phyloP scores from a whole-genome alignment of 306 rosid species.

The Cucurbita argyrosperma region DNA sequence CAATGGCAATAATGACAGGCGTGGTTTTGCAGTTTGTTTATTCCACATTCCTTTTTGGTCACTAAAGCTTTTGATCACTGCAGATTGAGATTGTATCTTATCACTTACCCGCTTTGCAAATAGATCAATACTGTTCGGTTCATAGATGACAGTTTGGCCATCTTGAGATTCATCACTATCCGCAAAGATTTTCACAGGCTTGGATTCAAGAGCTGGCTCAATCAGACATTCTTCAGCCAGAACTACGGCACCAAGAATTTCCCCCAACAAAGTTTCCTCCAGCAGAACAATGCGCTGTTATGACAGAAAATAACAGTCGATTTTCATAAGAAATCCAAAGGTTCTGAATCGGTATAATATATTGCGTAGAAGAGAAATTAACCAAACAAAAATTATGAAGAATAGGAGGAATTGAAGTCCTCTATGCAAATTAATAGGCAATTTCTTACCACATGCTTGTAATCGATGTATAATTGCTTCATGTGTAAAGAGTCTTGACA shows the following conservation, averaged over 20 bases:
- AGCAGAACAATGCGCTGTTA: constrained; percentile 5
- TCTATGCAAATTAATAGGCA: not conserved
- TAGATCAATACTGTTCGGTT: constrained; percentile 19
- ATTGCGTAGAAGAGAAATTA: not conserved
- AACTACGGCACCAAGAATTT: constrained; percentile 53
- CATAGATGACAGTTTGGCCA: constrained; percentile 36
- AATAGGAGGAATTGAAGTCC: not conserved
- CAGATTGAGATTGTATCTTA: constrained; percentile 47
- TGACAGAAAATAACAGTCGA: not conserved
- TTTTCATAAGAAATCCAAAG: not conserved
- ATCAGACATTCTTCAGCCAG: constrained; percentile 24
- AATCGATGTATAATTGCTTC: constrained; percentile 35
- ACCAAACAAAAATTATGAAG: not conserved
- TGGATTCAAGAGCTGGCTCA: constrained; percentile 20
- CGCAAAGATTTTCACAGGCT: constrained; percentile 35
- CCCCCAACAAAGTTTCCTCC: constrained; percentile 67
- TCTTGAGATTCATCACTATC: constrained; percentile 41
- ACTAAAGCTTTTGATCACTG: constrained; percentile 53
- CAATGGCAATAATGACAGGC: no score
- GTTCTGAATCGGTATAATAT: not conserved
- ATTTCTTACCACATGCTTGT: constrained; percentile 62
- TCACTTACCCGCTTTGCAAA: constrained; percentile 43
- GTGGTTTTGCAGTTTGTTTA: constrained; percentile 8
- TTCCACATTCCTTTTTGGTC: constrained; percentile 44
- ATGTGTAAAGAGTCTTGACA: constrained; percentile 32